Conservation (phyloP, 176 grass and related monocot species). For the Pharus latifolius region DNA sequence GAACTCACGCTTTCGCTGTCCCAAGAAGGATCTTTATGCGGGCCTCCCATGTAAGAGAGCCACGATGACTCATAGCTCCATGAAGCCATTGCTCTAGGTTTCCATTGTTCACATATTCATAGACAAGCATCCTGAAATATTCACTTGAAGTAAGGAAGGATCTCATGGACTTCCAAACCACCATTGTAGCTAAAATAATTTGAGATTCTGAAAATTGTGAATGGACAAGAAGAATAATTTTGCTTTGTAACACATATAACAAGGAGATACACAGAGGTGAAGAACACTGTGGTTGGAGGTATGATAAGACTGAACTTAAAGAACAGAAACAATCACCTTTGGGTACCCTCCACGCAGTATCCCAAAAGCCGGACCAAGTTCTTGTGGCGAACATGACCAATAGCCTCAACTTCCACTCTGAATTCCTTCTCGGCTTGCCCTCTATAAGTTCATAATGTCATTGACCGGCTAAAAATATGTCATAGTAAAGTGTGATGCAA, state of each 20-base stretch:
- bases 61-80: slow-evolving; percentile 64
- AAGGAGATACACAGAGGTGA: not conserved
- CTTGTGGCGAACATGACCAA: slow-evolving; percentile 89
- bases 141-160: not conserved
- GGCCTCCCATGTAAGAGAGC: slow-evolving; percentile 71
- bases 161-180: not conserved
- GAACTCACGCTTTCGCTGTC: slow-evolving; percentile 80
- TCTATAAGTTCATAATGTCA: slow-evolving; percentile 27
- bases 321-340: slow-evolving; percentile 40
- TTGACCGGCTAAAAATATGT: not conserved
- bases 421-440: slow-evolving; percentile 92
- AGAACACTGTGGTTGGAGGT: not conserved
- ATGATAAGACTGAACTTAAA: slow-evolving; percentile 6
- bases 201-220: not conserved
- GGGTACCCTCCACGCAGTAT: slow-evolving; percentile 79
- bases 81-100: slow-evolving; percentile 92
- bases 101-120: slow-evolving; percentile 80
- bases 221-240: not conserved
- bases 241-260: not conserved
- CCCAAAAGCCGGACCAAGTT: slow-evolving; percentile 78
- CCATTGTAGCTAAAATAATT: not conserved
- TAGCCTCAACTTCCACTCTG: slow-evolving; percentile 86
- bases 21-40: slow-evolving; percentile 78
- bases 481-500: not conserved
- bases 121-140: slow-evolving; percentile 67